Percentiles rank a stretch among this genome's conserved stretches.
Conservation (phyloP, 202 grass and related monocot species). For the Setaria viridis region DNA sequence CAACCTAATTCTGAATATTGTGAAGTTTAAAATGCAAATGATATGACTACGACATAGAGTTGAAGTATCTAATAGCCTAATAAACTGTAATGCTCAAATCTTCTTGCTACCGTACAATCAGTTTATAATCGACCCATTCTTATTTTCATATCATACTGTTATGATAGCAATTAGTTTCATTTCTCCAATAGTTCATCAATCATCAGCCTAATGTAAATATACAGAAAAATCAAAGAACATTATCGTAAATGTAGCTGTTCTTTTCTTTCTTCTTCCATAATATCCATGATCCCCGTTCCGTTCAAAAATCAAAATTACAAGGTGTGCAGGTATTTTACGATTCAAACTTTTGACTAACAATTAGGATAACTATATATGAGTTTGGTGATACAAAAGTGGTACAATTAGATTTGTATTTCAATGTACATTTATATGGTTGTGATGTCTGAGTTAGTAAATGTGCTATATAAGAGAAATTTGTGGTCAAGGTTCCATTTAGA, state of each 20-base stretch:
- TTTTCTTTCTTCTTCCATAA: not conserved
- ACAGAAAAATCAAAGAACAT: not conserved
- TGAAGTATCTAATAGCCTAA: not conserved
- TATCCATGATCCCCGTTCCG: not conserved
- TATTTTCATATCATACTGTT: not conserved
- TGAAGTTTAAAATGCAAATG: not conserved
- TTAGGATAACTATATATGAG: not conserved
- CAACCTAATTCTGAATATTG: not conserved
- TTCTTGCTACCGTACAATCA: slow-evolving; percentile 5
- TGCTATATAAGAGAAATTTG: not conserved
- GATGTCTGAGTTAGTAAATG: not conserved
- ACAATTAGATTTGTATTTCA: not conserved
- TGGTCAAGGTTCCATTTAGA: not conserved
- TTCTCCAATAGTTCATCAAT: slow-evolving; percentile 17
- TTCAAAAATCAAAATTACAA: slow-evolving; percentile 9
- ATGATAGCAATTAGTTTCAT: not conserved
- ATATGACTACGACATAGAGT: not conserved
- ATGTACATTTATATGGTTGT: not conserved
- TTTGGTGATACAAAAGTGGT: not conserved
- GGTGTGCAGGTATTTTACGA: not conserved
- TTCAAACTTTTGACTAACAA: not conserved
- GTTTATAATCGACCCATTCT: not conserved
- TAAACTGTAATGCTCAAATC: not conserved
- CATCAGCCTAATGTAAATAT: slow-evolving; percentile 12
- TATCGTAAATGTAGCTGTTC: not conserved